Conservation (phyloP, 371 early-diverging fungal species). For the Lichtheimia corymbifera region DNA sequence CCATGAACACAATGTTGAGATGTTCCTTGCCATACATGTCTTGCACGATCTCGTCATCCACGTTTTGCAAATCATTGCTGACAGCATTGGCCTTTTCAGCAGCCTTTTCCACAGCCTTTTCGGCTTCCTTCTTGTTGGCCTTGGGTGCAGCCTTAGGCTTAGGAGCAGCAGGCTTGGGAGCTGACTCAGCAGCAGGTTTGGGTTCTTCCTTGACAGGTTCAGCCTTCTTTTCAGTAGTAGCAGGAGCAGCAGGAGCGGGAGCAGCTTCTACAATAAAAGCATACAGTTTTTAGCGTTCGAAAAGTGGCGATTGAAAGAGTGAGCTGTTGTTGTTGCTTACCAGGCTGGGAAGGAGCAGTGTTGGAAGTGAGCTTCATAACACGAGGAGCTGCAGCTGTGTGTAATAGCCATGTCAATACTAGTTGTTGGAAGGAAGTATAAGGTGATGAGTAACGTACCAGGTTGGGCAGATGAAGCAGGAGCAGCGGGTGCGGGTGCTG, state of each 20-base stretch:
- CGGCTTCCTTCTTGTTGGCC: constrained; percentile 21
- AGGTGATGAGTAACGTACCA: constrained; percentile 7
- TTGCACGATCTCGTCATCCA: constrained; percentile 62
- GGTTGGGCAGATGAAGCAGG: constrained; percentile 16
- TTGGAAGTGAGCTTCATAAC: constrained; percentile 30
- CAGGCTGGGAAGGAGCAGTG: constrained; percentile 10
- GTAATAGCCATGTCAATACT: neutral
- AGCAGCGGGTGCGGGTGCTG: constrained; percentile 18
- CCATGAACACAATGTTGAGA: constrained; percentile 97
- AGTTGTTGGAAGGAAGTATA: neutral
- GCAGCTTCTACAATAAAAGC: neutral
- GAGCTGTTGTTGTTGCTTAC: neutral
- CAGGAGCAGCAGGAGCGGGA: too few species aligned
- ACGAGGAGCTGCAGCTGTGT: constrained; percentile 22
- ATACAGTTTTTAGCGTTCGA: neutral
- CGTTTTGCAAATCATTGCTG: constrained; percentile 23
- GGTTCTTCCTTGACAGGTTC: constrained; percentile 15
- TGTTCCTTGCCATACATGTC: constrained; percentile 88
- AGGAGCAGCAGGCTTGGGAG: constrained; percentile 18
- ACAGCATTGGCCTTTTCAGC: constrained; percentile 21
- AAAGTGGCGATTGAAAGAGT: neutral
- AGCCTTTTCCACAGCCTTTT: constrained; percentile 22
- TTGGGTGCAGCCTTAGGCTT: constrained; percentile 22
- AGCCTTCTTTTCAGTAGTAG: neutral
- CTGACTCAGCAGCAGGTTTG: constrained; percentile 22